Evolutionary conservation across 352 stramenopile genomes (phyloP).

Genomic region (Phytophthora europaea): DNA sequence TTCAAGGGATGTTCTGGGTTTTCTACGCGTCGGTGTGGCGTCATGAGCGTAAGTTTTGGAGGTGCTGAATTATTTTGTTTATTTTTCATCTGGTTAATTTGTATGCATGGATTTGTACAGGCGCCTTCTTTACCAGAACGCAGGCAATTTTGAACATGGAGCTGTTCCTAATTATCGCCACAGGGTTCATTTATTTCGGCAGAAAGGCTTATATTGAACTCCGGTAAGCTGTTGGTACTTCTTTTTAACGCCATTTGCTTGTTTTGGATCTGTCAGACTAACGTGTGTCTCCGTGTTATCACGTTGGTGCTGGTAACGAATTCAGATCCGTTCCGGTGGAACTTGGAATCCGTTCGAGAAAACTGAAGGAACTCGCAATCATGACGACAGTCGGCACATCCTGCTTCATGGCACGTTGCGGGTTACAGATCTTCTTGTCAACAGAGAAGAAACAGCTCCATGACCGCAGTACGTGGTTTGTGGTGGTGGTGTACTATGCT

Average conservation of each 20-base stretch:
- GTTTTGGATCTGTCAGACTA: neutral
- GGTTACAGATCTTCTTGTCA: constrained; percentile 76
- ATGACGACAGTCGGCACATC: constrained; percentile 89
- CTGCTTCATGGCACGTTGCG: constrained; percentile 83
- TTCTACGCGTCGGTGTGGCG: constrained; percentile 81
- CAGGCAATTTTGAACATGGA: constrained; percentile 87
- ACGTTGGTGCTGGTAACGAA: neutral
- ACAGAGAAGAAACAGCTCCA: constrained; percentile 81
- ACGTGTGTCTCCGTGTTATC: neutral
- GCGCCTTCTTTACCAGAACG: constrained; percentile 81
- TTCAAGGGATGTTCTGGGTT: constrained; percentile 82
- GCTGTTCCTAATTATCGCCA: constrained; percentile 82
- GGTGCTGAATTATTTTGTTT: neutral
- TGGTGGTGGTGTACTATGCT: constrained; percentile 86
- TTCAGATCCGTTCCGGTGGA: constrained; percentile 84
- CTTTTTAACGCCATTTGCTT: neutral
- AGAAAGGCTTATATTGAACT: constrained; percentile 87
- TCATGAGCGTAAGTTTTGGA: constrained; percentile 65
- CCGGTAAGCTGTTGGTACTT: constrained; percentile 39
- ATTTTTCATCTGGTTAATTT: neutral
- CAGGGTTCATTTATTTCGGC: constrained; percentile 81
- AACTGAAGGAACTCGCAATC: constrained; percentile 83
- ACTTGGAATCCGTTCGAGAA: constrained; percentile 82
- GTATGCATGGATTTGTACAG: constrained; percentile 31
- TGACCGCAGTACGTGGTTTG: constrained; percentile 79